Percentiles rank a stretch among this genome's conserved stretches.
phyloP scores from a whole-genome alignment of 495 filamentous ascomycete genomes.

The Lophiotrema nucula region DNA sequence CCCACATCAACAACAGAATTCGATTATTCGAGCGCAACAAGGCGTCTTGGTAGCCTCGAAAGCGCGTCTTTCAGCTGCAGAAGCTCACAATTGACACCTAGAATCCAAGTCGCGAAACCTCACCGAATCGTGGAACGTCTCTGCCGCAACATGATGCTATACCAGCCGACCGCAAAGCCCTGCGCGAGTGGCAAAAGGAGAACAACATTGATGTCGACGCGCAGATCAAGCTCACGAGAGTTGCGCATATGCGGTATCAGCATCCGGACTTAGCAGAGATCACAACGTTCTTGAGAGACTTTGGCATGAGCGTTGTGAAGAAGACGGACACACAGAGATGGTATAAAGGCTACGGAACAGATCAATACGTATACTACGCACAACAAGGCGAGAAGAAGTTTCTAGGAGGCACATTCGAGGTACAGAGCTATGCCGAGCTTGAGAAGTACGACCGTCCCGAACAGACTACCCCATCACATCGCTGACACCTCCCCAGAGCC shows the following conservation, averaged over 20 bases:
- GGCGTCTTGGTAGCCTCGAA: no score
- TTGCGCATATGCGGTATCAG: slow-evolving; percentile 53
- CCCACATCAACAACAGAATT: no score
- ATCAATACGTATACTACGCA: slow-evolving; percentile 46
- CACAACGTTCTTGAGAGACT: slow-evolving; percentile 45
- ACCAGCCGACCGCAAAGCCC: slow-evolving; percentile 38
- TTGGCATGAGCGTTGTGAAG: slow-evolving; percentile 43
- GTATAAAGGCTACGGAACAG: slow-evolving; percentile 41
- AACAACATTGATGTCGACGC: slow-evolving; percentile 39
- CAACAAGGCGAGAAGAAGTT: slow-evolving; percentile 42
- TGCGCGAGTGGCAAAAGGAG: slow-evolving; percentile 42
- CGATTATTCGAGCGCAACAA: no score
- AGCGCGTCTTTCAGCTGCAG: neutral
- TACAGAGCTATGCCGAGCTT: slow-evolving; percentile 38
- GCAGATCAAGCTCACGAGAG: slow-evolving; percentile 46
- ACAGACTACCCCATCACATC: no score
- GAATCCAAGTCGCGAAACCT: slow-evolving; percentile 31
- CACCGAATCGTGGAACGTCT: slow-evolving; percentile 44
- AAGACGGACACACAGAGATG: slow-evolving; percentile 37
- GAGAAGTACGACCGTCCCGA: slow-evolving; percentile 40
- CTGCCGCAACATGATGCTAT: slow-evolving; percentile 44
- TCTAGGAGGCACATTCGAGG: slow-evolving; percentile 42
- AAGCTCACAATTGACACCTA: slow-evolving; percentile 2
- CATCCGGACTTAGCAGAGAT: slow-evolving; percentile 49
- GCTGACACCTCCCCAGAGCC: no score